Percentiles rank a stretch among this genome's conserved stretches.
Evolutionary conservation across 176 grass and related monocot genomes (phyloP).

Genomic region (Juncus effusus): DNA sequence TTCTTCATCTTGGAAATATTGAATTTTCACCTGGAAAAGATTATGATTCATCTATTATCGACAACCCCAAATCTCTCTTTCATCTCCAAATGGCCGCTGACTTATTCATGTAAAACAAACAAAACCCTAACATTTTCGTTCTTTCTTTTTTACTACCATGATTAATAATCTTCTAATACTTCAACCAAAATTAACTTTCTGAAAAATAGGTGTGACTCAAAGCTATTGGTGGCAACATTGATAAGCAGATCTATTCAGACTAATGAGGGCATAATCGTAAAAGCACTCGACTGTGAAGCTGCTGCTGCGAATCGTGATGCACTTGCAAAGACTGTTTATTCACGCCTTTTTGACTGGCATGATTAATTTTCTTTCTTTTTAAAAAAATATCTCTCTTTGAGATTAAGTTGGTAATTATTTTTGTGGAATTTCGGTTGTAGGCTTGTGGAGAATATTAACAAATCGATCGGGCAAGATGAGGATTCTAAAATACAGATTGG

Average conservation of each 20-base stretch:
- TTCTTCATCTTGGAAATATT: conserved; percentile 99
- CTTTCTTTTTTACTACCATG: not conserved
- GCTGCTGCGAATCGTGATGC: conserved; percentile 86
- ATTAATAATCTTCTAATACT: conserved; percentile 11
- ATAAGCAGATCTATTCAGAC: conserved; percentile 90
- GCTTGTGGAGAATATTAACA: conserved; percentile 99
- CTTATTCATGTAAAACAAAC: conserved; percentile 72
- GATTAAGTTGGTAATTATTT: not conserved
- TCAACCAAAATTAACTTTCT: conserved; percentile 25
- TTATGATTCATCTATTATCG: conserved; percentile 76
- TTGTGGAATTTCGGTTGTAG: conserved; percentile 35
- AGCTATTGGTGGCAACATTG: conserved; percentile 73
- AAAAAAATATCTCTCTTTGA: conserved; percentile 8
- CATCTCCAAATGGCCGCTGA: conserved; percentile 82
- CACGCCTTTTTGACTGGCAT: conserved; percentile 94
- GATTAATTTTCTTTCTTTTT: conserved; percentile 17
- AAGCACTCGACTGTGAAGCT: conserved; percentile 77
- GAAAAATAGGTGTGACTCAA: conserved; percentile 69
- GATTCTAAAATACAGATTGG: conserved; percentile 93
- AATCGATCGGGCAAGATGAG: conserved; percentile 92
- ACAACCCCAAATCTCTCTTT: conserved; percentile 71
- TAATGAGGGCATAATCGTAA: conserved; percentile 83
- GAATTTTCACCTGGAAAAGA: conserved; percentile 91
- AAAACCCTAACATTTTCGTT: not conserved
- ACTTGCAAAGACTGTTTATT: conserved; percentile 93